Evolutionary conservation across 306 rosid species (phyloP).

Genomic region (Acacia crassicarpa): DNA sequence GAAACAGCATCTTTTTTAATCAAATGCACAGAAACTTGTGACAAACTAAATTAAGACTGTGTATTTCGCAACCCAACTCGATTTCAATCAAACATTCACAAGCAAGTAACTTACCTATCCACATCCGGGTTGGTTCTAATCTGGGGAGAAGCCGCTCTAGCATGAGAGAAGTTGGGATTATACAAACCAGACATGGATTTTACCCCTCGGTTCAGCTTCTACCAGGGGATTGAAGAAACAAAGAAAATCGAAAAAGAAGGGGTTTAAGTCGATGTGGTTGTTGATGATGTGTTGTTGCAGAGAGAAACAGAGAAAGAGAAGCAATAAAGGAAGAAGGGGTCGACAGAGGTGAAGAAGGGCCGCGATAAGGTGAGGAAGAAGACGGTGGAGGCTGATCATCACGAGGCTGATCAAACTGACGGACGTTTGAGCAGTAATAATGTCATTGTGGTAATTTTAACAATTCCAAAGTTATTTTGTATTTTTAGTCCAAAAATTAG

Average conservation of each 20-base stretch:
- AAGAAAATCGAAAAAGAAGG: conserved; percentile 48
- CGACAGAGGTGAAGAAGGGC: conserved; percentile 40
- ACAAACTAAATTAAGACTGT: neutral
- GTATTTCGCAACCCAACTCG: neutral
- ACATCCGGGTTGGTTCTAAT: conserved; percentile 83
- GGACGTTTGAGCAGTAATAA: no score
- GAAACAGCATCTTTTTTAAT: conserved; percentile 30
- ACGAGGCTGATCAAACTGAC: no score
- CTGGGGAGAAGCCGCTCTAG: conserved; percentile 97
- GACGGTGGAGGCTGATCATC: no score
- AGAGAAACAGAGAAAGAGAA: conserved; percentile 53
- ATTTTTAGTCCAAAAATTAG: no score
- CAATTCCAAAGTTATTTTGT: no score
- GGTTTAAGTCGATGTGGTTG: conserved; percentile 56
- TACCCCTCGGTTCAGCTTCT: neutral
- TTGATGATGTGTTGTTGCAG: conserved; percentile 38
- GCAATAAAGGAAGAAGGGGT: conserved; percentile 50
- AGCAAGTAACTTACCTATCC: conserved; percentile 59
- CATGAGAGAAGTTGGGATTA: conserved; percentile 91
- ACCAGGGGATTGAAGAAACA: conserved; percentile 56
- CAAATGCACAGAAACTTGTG: conserved; percentile 32
- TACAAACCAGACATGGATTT: conserved; percentile 88
- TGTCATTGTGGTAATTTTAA: no score
- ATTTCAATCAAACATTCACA: conserved; percentile 22
- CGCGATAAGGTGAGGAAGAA: no score